Conservation (phyloP, 1,139 yeast species). For the Wickerhamomyces sp. region DNA sequence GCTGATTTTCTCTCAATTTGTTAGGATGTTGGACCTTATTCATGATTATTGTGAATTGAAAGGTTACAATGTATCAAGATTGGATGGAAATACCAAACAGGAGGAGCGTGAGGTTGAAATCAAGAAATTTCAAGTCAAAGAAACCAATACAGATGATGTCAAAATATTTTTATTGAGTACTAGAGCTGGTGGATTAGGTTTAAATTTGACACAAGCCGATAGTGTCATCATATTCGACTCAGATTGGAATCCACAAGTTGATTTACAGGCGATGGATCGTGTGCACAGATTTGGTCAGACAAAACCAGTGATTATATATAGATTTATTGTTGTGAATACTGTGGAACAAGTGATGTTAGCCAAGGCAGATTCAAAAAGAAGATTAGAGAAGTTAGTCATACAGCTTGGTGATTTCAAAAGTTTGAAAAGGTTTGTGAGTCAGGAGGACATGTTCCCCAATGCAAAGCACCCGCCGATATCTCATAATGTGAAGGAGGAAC, state of each 20-base stretch:
- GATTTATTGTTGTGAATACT: conserved; percentile 73
- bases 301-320: conserved; percentile 74
- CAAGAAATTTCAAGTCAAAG: conserved; percentile 40
- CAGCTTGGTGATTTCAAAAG: conserved; percentile 77
- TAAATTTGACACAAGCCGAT: conserved; percentile 82
- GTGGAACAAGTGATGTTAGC: conserved; percentile 79
- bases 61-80: conserved; percentile 47
- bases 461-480: no score
- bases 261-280: conserved; percentile 92
- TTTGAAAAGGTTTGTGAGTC: conserved; percentile 32
- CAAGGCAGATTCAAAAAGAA: conserved; percentile 73
- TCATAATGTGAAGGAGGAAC: conserved; percentile 13
- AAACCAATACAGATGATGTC: conserved; percentile 28
- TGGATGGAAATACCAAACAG: conserved; percentile 75
- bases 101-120: conserved; percentile 64
- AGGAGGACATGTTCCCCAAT: no score
- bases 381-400: conserved; percentile 76
- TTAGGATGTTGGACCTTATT: conserved; percentile 69
- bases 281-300: conserved; percentile 91
- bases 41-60: conserved; percentile 64
- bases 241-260: conserved; percentile 98
- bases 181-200: conserved; percentile 92
- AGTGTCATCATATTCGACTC: conserved; percentile 86
- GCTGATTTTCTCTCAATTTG: conserved; percentile 80
- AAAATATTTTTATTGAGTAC: conserved; percentile 74